phyloP scores from a whole-genome alignment of 2,329 filamentous ascomycete species.

The Arthrobotrys conoides region DNA sequence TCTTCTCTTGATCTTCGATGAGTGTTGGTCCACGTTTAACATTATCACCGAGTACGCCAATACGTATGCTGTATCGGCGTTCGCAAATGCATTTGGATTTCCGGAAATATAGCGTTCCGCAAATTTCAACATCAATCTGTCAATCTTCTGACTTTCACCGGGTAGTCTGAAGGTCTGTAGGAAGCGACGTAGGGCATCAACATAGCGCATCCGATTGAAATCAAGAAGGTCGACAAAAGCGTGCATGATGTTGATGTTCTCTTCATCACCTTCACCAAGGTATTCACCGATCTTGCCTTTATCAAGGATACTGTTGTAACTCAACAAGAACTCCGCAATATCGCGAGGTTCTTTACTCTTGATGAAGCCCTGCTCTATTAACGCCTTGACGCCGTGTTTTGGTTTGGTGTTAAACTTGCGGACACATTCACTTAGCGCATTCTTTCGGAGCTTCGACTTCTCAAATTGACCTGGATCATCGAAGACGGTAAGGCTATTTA shows the following conservation, averaged over 20 bases:
- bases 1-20: slow-evolving; percentile 82
- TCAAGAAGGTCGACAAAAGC: slow-evolving; percentile 97
- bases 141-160: slow-evolving; percentile 97
- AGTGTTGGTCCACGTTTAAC: slow-evolving; percentile 96
- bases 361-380: slow-evolving; percentile 90
- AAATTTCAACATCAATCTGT: slow-evolving; percentile 99
- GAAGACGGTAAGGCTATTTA: slow-evolving; percentile 70
- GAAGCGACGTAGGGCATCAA: slow-evolving; percentile 90
- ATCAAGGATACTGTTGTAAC: slow-evolving; percentile 82
- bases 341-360: slow-evolving; percentile 81
- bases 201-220: slow-evolving; percentile 90
- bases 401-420: slow-evolving; percentile 98
- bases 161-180: slow-evolving; percentile 94
- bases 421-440: slow-evolving; percentile 88
- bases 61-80: slow-evolving; percentile 97
- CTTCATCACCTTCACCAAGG: slow-evolving; percentile 90
- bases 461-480: slow-evolving; percentile 96
- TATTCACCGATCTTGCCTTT: slow-evolving; percentile 95
- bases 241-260: slow-evolving; percentile 98
- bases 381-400: slow-evolving; percentile 87
- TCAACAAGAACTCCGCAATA: slow-evolving; percentile 85
- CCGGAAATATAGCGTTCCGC: slow-evolving; percentile 94
- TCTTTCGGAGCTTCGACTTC: slow-evolving; percentile 93
- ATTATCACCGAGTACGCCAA: slow-evolving; percentile 96
- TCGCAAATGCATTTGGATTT: slow-evolving; percentile 97